A percentile compares a stretch with the other conserved stretches of the same genome.
phyloP scores from a whole-genome alignment of 2,329 filamentous ascomycete species.

The Xylariaceae sp. region DNA sequence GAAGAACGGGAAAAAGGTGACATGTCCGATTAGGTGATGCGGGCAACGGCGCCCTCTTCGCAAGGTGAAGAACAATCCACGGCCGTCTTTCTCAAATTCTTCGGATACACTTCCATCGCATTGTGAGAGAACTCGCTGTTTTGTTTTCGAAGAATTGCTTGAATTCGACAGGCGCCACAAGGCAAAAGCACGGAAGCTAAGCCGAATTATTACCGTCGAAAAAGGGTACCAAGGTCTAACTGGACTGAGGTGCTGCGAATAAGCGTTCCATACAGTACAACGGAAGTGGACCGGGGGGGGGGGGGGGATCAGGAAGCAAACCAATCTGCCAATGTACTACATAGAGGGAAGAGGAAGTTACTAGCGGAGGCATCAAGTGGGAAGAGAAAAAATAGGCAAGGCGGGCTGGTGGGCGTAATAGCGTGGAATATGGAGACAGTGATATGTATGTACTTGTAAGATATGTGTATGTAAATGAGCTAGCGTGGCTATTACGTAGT shows the following conservation, averaged over 20 bases:
- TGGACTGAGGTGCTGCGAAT: constrained; percentile 12
- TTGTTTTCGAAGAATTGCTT: constrained; percentile 4
- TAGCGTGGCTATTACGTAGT: neutral
- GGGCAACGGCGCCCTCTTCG: constrained; percentile 17
- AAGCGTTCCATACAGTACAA: constrained; percentile 3
- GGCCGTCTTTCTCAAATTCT: constrained; percentile 24
- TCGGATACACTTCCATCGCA: constrained; percentile 24
- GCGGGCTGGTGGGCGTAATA: constrained; percentile 8
- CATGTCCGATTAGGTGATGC: constrained; percentile 31
- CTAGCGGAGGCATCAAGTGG: constrained; percentile 3
- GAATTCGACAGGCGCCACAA: constrained; percentile 4
- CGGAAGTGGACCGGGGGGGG: constrained; percentile 1
- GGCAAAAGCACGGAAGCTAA: constrained; percentile 8
- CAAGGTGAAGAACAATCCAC: constrained; percentile 14
- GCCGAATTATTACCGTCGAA: constrained; percentile 14
- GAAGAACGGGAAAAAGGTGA: constrained; percentile 34
- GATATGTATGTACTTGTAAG: too few species aligned
- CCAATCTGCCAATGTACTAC: neutral
- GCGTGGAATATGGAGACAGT: neutral
- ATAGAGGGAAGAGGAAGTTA: constrained; percentile 6
- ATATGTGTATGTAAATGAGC: neutral
- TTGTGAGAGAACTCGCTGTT: constrained; percentile 22
- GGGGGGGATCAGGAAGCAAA: neutral
- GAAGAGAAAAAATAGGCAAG: constrained; percentile 6
- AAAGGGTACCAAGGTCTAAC: too few species aligned